Base-by-base conservation (phyloP, 208 protist species). In the Wallacemonas collosoma region DNA sequence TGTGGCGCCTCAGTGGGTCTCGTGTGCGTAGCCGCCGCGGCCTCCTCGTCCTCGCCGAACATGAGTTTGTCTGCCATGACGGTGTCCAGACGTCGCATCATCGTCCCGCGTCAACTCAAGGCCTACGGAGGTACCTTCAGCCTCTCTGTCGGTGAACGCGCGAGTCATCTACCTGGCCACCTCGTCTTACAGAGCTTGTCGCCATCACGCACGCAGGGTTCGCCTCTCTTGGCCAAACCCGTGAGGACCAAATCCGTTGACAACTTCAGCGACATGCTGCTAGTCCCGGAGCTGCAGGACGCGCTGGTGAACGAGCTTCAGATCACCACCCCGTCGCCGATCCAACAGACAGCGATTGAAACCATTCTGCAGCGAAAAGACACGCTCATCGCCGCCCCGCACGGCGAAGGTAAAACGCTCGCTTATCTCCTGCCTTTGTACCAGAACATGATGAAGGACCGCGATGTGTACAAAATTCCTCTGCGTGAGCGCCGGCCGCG, bases 391-490 rank as follows among this genome's bases (percentile, higher is more conserved):
- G 89, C 86, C 2, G 90, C 93, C 6, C 93, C 90, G 63, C 89
- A 93, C 61, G 93, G 93, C 39, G 90, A 88, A 36, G 93, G 93
- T 15, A 97, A 97, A 75, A 95, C 93, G 1, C 75, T 95, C 35
- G 77, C 89, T 9, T 97, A 85, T 62, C 70, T 97, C 9, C 61
- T 95, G 9, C 93, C 93, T 12, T 70, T 97, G 15, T 95, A 90
- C 71, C 85, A 93, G 70, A 93, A 92, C 70, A 90, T 95, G 88
- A 73, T 93, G 75, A 93, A 93, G 76, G 91, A 95, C 75, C 72
- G 89, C 3, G 89, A 94, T 71, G 89, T 96, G 38, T 92, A 96
- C 71, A 85, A 87, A 62, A 93, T 96, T 47, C 87, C 91, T 5
- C 77, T 94, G 66, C 84, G 91, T 35, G 86, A 93, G 81, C 85